Evolutionary conservation across 306 rosid genomes (phyloP), one percentile per base, ranked within the genome.

Genomic region (Lathyrus tuberosus): DNA sequence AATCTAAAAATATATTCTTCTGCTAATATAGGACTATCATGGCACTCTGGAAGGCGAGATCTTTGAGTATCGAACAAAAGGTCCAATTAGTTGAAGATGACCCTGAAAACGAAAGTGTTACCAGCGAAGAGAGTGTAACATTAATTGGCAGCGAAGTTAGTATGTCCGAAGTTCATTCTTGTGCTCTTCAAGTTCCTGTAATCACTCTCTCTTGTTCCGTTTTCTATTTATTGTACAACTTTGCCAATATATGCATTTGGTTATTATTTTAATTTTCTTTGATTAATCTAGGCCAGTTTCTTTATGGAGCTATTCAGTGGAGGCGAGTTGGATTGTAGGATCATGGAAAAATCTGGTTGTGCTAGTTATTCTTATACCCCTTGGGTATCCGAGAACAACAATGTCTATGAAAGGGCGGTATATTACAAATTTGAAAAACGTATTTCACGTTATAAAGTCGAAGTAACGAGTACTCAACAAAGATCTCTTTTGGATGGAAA

Each of bases 21-120:
- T 76, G 70, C 59, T 77, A 70, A 70, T 61, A 54, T 69, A 91
- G 99, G 86, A 95, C 97, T 61, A 95, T 95, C 74, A 86, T 91
- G 97, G 97, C 91, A 51, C 89, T 95, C 4, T 95, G 99, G 99
- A 95, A 89, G 82, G 88, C 99, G 43, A 91, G 86, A 80, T 84
- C 95, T 31, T 75, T 88, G 86, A 91, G 86, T 82, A 92, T 90
- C n/a, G 99, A 95, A 81, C 99, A 95, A 80, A 88, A 86, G 80
- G 95, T 83, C 75, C 86, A 79, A 65, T 83, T 95, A 78, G 89
- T 95, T 60, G 96, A 88, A 78, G 96, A 90, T 70, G 92, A 88
- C 40, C 72, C 95, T 22, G 96, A 88, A 75, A 73, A 75, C 57
- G 89, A 84, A 83, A 62, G 77, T 81, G 47, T 86, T 62, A 77